These are phyloP conservation scores for Gnomoniopsis smithogilvyi DNA, from an alignment of 2,329 filamentous ascomycete species.

Conservation along the genomic window DNA sequence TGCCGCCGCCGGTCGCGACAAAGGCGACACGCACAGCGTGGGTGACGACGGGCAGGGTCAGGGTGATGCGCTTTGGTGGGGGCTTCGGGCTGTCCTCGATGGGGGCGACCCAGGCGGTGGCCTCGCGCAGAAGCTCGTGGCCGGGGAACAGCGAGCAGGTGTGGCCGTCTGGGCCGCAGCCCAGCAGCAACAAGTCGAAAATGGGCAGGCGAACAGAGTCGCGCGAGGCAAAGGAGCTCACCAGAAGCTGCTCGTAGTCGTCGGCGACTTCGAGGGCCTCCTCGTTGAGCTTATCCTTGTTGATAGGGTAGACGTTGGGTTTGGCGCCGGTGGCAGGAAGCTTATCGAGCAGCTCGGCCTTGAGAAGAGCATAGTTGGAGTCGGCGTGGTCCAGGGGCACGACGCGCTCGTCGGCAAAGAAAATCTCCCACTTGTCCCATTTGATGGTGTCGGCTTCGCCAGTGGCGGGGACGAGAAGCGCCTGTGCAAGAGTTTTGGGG, in stretches of 20 bases:
- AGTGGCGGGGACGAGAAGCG: slow-evolving; percentile 61
- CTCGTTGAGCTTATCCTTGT: slow-evolving; percentile 53
- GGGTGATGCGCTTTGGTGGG: slow-evolving; percentile 83
- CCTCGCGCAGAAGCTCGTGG: slow-evolving; percentile 81
- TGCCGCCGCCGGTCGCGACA: slow-evolving; percentile 82
- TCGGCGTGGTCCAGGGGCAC: slow-evolving; percentile 89
- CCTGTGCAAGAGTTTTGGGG: slow-evolving; percentile 81
- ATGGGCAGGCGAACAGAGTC: slow-evolving; percentile 93
- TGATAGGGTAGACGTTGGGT: slow-evolving; percentile 78
- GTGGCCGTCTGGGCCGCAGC: slow-evolving; percentile 93
- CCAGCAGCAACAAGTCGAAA: slow-evolving; percentile 90
- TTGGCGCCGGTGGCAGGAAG: slow-evolving; percentile 65
- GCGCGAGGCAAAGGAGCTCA: slow-evolving; percentile 80
- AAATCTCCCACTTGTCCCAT: slow-evolving; percentile 93
- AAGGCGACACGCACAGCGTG: slow-evolving; percentile 87
- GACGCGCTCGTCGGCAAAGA: slow-evolving; percentile 96
- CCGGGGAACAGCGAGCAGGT: slow-evolving; percentile 95
- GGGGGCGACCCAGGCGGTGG: slow-evolving; percentile 85
- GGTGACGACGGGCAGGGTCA: slow-evolving; percentile 86
- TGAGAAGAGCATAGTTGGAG: slow-evolving; percentile 89
- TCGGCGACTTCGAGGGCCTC: slow-evolving; percentile 92
- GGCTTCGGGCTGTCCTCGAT: slow-evolving; percentile 96
- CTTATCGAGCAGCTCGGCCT: slow-evolving; percentile 84
- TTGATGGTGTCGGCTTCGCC: slow-evolving; percentile 61
- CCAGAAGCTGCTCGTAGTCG: slow-evolving; percentile 85